Percentiles rank a stretch among this genome's conserved stretches.
These are phyloP conservation scores for Symbiodinium pilosum DNA, from an alignment of 73 alveolate species.

Conservation along the genomic window DNA sequence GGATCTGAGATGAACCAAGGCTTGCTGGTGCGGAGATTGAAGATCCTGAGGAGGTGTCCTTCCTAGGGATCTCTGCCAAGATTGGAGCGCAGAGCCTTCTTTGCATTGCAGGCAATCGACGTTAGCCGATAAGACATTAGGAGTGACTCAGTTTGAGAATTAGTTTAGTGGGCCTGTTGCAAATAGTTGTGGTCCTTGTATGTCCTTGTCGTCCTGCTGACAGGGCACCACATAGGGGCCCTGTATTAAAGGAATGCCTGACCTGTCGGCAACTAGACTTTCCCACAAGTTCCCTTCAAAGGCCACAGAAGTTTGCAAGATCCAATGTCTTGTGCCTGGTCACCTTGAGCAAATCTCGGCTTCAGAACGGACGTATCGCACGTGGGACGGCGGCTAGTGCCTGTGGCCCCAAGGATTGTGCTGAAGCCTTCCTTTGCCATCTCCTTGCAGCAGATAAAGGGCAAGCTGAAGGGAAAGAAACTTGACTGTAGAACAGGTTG, in stretches of 20 bases:
- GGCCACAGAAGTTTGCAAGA: background rate
- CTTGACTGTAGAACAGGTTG: too few relatives aligned
- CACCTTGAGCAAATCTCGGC: background rate
- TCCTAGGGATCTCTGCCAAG: slow-evolving; percentile 36
- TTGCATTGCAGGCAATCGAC: background rate
- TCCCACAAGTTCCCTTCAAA: background rate
- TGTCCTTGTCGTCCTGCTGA: background rate
- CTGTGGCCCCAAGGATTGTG: slow-evolving; percentile 42
- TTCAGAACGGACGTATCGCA: too few relatives aligned
- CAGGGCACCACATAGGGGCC: too few relatives aligned
- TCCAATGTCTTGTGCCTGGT: background rate
- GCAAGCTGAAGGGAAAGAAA: slow-evolving; percentile 46
- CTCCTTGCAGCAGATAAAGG: slow-evolving; percentile 30
- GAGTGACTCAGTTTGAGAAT: background rate
- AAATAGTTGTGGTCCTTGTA: background rate
- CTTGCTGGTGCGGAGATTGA: slow-evolving; percentile 34
- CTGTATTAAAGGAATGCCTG: too few relatives aligned
- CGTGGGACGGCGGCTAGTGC: too few relatives aligned
- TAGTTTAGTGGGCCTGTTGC: background rate
- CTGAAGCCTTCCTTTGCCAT: slow-evolving; percentile 83
- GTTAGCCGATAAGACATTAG: background rate
- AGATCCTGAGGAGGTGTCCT: slow-evolving; percentile 17
- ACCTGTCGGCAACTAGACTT: too few relatives aligned
- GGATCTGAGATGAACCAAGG: background rate
- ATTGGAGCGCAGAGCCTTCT: slow-evolving; percentile 18